Conservation (phyloP, 176 grass and related monocot genomes). For the Poa annua region DNA sequence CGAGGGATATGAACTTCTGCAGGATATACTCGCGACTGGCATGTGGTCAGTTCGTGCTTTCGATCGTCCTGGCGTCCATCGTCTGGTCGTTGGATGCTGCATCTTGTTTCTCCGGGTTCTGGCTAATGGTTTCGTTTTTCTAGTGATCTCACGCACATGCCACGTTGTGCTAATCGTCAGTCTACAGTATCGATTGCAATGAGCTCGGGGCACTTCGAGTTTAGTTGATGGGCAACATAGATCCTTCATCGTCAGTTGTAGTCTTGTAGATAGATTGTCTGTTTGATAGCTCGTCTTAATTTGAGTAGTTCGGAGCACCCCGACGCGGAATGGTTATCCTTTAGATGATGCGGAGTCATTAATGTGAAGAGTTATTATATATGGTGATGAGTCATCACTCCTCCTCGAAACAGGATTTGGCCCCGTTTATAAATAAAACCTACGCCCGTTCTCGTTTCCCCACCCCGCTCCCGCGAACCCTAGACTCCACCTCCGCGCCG, state of each 20-base stretch:
- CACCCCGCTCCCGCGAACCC: too few relatives aligned
- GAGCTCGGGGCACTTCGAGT: not conserved
- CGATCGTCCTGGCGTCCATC: not conserved
- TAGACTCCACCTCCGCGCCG: too few relatives aligned
- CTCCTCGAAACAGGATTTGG: too few relatives aligned
- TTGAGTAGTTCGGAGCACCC: not conserved
- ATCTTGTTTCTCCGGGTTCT: not conserved
- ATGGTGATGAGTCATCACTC: not conserved
- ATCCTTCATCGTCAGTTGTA: not conserved
- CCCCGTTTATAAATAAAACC: too few relatives aligned
- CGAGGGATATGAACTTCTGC: not conserved
- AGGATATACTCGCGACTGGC: not conserved
- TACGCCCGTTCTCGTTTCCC: too few relatives aligned
- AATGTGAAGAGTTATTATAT: not conserved
- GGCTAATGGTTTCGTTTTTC: not conserved
- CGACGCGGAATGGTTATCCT: not conserved
- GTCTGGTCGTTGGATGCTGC: not conserved
- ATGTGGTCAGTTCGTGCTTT: constrained; percentile 9
- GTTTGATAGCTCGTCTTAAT: not conserved
- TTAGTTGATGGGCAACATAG: not conserved
- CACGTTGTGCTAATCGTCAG: not conserved
- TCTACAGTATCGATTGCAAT: not conserved
- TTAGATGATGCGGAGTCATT: not conserved
- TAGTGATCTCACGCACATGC: not conserved
- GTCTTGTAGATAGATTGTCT: not conserved